phyloP scores from a whole-genome alignment of 495 filamentous ascomycete species.

The Penicillium ochrochloron region DNA sequence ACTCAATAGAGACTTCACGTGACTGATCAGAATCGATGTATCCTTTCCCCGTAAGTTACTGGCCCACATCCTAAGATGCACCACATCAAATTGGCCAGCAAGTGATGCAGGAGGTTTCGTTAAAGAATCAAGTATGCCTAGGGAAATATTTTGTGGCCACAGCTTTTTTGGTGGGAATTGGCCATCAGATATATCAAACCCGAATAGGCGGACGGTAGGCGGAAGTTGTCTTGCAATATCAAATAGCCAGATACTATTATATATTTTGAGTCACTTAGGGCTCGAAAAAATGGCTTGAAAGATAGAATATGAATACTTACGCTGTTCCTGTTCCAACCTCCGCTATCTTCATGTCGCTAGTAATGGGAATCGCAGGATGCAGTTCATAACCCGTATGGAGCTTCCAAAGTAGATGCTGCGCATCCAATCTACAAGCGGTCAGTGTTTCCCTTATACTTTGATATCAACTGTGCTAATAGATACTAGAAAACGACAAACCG shows the following conservation, averaged over 20 bases:
- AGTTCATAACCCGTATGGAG: constrained; percentile 32
- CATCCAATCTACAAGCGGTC: constrained; percentile 28
- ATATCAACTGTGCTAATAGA: constrained; percentile 1
- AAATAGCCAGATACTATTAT: constrained; percentile 36
- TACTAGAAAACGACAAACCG: constrained; percentile 12
- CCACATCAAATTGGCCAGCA: constrained; percentile 39
- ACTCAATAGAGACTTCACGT: constrained; percentile 28
- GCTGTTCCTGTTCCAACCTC: constrained; percentile 41
- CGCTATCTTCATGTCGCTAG: constrained; percentile 34
- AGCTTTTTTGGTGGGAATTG: constrained; percentile 31
- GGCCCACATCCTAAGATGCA: constrained; percentile 42
- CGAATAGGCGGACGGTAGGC: constrained; percentile 25
- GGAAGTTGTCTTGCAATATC: constrained; percentile 34
- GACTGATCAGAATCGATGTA: constrained; percentile 19
- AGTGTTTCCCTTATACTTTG: not conserved
- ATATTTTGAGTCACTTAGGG: not conserved
- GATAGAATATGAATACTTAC: constrained; percentile 23
- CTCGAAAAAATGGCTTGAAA: not conserved
- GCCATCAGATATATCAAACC: constrained; percentile 38
- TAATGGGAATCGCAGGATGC: constrained; percentile 32
- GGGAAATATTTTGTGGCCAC: constrained; percentile 35
- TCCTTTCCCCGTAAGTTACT: constrained; percentile 32
- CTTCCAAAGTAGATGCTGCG: constrained; percentile 36
- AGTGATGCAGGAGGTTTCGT: constrained; percentile 29
- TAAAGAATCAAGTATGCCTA: constrained; percentile 34